phyloP scores from a whole-genome alignment of 495 filamentous ascomycete genomes.

The Hyphodiscus hymeniophilus region DNA sequence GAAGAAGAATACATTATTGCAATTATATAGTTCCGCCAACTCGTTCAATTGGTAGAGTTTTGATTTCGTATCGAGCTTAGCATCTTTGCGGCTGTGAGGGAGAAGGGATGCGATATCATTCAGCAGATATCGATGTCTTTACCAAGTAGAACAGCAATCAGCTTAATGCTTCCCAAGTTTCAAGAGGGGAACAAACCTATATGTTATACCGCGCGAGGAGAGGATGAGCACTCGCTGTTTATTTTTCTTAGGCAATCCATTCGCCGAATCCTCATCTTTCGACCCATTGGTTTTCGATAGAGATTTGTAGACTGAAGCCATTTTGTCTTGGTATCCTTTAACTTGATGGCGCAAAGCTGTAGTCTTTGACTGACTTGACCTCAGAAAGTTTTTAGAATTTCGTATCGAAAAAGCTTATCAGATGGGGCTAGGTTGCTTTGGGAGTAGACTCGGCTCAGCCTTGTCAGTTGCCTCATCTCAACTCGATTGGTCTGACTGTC shows the following conservation, averaged over 20 bases:
- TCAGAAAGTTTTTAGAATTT: conserved; percentile 14
- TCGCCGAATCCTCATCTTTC: conserved; percentile 35
- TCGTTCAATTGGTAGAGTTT: conserved; percentile 92
- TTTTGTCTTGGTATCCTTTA: conserved; percentile 32
- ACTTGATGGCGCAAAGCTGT: conserved; percentile 12
- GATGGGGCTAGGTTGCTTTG: background rate
- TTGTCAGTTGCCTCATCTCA: no score
- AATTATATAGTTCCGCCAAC: conserved; percentile 94
- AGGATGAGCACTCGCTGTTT: conserved; percentile 84
- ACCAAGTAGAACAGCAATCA: conserved; percentile 1
- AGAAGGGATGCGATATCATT: conserved; percentile 83
- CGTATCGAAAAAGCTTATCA: conserved; percentile 10
- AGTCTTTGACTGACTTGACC: background rate
- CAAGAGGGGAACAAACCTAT: conserved; percentile 48
- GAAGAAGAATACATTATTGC: conserved; percentile 96
- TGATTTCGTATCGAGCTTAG: conserved; percentile 93
- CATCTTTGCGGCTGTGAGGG: conserved; percentile 87
- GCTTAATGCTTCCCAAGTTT: no score
- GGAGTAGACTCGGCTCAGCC: background rate
- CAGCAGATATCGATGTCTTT: conserved; percentile 84
- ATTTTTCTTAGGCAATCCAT: conserved; percentile 42
- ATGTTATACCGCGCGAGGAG: conserved; percentile 81
- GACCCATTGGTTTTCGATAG: conserved; percentile 56
- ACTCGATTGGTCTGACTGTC: no score
- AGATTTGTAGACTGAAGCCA: conserved; percentile 94